Evolutionary conservation across 208 protist species (phyloP).

Genomic region (Crithidia fasciculata): DNA sequence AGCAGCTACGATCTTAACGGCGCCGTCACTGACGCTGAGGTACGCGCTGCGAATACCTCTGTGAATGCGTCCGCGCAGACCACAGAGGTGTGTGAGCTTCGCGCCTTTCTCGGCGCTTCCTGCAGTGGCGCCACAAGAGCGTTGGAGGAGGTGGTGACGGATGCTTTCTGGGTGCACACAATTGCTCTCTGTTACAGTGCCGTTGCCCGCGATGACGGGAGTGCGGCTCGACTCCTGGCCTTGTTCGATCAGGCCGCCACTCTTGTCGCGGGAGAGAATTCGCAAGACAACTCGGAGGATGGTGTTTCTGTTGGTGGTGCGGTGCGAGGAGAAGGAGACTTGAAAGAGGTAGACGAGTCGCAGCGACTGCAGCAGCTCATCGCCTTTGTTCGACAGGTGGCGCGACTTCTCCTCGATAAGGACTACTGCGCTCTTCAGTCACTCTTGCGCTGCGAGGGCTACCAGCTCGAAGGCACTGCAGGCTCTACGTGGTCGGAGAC

Average conservation of each 20-base stretch:
- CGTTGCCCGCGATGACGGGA: slow-evolving; percentile 10
- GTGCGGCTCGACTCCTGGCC: slow-evolving; percentile 1
- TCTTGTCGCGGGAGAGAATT: too few species aligned
- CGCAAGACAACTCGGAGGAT: too few species aligned
- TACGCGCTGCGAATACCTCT: background rate
- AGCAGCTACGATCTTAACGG: slow-evolving; percentile 20
- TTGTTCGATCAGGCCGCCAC: slow-evolving; percentile 1
- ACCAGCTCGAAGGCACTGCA: background rate
- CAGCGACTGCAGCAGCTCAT: background rate
- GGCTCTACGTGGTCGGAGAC: too few species aligned
- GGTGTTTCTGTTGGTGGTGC: background rate
- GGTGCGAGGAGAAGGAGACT: background rate
- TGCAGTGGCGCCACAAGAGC: too few species aligned
- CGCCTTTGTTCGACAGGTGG: slow-evolving; percentile 9
- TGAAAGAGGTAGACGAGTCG: background rate
- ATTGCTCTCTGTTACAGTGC: slow-evolving; percentile 31
- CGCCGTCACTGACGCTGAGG: slow-evolving; percentile 12
- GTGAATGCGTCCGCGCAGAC: background rate
- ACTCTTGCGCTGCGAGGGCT: slow-evolving; percentile 9
- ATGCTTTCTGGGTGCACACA: slow-evolving; percentile 31
- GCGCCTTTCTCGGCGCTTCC: slow-evolving; percentile 9
- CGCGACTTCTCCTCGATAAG: slow-evolving; percentile 8
- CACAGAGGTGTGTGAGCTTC: slow-evolving; percentile 10
- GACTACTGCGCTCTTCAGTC: slow-evolving; percentile 18
- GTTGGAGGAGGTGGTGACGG: background rate